Percentiles rank a stretch among this genome's conserved stretches.
phyloP scores from a whole-genome alignment of 768 basidiomycete genomes.

The Macrocybe gigantea region DNA sequence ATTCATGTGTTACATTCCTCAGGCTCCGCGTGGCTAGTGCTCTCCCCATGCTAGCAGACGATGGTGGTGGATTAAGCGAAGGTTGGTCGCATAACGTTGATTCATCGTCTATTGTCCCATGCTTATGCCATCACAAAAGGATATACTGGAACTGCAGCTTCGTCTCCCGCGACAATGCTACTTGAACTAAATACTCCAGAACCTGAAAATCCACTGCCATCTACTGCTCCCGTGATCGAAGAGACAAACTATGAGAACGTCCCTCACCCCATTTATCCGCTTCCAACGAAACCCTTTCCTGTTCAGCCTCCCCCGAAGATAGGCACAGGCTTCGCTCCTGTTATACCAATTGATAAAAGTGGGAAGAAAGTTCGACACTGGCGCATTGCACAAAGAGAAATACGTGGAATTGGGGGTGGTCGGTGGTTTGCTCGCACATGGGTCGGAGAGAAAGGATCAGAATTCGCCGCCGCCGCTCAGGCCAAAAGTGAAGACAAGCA shows the following conservation, averaged over 20 bases:
- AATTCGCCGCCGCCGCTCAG: constrained; percentile 39
- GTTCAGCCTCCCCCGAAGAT: constrained; percentile 78
- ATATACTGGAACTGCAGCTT: constrained; percentile 66
- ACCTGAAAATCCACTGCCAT: constrained; percentile 34
- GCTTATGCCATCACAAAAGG: constrained; percentile 26
- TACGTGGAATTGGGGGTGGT: constrained; percentile 78
- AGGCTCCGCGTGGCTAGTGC: constrained; percentile 17
- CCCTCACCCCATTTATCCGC: constrained; percentile 68
- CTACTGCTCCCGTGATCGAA: constrained; percentile 24
- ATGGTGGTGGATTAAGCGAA: constrained; percentile 55
- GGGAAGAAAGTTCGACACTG: constrained; percentile 62
- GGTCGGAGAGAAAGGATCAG: constrained; percentile 81
- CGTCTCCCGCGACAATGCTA: constrained; percentile 56
- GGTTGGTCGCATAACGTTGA: constrained; percentile 27
- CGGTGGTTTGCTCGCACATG: constrained; percentile 77
- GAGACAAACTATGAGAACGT: constrained; percentile 51
- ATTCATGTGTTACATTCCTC: constrained; percentile 9
- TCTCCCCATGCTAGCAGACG: constrained; percentile 38
- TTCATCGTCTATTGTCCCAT: constrained; percentile 1
- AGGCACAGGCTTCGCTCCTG: constrained; percentile 63
- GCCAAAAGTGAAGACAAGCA: constrained; percentile 28
- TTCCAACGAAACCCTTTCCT: constrained; percentile 79
- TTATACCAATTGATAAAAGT: constrained; percentile 60
- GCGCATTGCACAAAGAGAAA: constrained; percentile 70
- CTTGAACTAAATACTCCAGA: constrained; percentile 46